Evolutionary conservation across 1,139 yeast genomes (phyloP), one percentile per base, ranked within the genome.

Genomic region (Suzukiozyma palmioleophila): DNA sequence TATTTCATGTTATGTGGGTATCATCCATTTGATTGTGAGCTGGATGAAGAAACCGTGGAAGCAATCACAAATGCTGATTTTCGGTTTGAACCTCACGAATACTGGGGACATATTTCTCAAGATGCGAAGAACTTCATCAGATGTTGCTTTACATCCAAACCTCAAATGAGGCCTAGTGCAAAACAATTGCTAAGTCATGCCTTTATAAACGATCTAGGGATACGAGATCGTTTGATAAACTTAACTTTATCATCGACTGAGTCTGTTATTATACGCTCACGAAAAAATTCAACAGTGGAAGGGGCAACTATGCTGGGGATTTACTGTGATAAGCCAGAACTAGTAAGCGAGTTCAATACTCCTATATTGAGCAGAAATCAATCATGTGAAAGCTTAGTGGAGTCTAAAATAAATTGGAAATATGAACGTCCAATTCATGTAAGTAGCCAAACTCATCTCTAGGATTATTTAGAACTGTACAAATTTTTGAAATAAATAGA

Each of bases 21-120:
- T 53, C 79, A 84, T 60, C 94, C 94, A 0, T 84, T 84, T 58
- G 92, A 84, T 51, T 77, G 90, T 46, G 92, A 84, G 42, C 75
- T 80, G 6, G 83, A 81, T 36, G 75, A 75, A 0, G 90, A 84
- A 52, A 86, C 88, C 15, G 70, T 73, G 52, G 73, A 77, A 39
- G 86, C 88, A 16, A 83, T 84, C 25, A 44, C 54, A 16, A 62
- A 59, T 6, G 79, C 75, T 8, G 85, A 83, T 45, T 82, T 72
- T 49, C 65, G 69, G 40, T 80, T 79, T 49, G 86, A 75, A 40
- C 84, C 84, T 3, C 67, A 66, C 12, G 79, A 75, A 49, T 77
- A 78, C 53, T 80, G 85, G 82, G 63, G 60, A 32, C 72, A 70
- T 41, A 68, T 78, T n/a, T 70, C 81, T 11, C 56, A 59, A 3